Evolutionary conservation across 108 stramenopile genomes (phyloP), one percentile per base, ranked within the genome.

Genomic region (Skeletonema tropicum): DNA sequence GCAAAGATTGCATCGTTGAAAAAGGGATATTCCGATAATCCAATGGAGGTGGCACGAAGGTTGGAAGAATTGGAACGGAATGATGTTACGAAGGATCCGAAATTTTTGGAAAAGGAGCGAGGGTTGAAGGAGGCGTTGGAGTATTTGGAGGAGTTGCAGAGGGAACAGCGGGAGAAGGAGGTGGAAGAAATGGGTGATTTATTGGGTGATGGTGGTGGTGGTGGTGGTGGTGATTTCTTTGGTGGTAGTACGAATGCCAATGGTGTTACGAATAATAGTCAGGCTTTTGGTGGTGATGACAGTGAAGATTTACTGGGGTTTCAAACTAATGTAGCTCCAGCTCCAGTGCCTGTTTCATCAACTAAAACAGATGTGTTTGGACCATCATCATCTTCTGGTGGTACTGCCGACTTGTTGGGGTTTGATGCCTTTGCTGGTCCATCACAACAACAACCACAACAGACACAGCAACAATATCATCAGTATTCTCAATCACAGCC

Each of bases 91-190:
- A 57, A 12, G 3, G 73, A 81, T 66, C 80, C 80, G 11, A 70
- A 74, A 49, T 64, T 74, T 38, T 49, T 74, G 5, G 58, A 70
- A 58, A 81, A 70, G 64, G 73, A 81, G 38, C 74, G 74, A 58
- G 73, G 68, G 2, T 66, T 81, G 63, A 38, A 62, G 61, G 68
- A 81, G 55, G 80, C 80, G 0, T 60, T 81, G 73, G 80, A 81
- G 46, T 81, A 81, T 65, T 55, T 81, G 14, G 80, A 81, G 57
- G 80, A 81, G 64, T 70, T 81, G 80, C 73, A 74, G 30, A 45
- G 69, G 41, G 55, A 66, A 48, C 60, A 81, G 36, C 60, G 48
- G 12, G 80, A 64, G 29, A 45, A 69, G 36, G 15, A 55, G 21
- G 15, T 10, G 52, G 3, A 55, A 2, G 23, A 49, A 3, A 60